Percentiles rank a stretch among this genome's conserved stretches.
phyloP scores from a whole-genome alignment of 352 stramenopile species.

The Phytophthora capsici region DNA sequence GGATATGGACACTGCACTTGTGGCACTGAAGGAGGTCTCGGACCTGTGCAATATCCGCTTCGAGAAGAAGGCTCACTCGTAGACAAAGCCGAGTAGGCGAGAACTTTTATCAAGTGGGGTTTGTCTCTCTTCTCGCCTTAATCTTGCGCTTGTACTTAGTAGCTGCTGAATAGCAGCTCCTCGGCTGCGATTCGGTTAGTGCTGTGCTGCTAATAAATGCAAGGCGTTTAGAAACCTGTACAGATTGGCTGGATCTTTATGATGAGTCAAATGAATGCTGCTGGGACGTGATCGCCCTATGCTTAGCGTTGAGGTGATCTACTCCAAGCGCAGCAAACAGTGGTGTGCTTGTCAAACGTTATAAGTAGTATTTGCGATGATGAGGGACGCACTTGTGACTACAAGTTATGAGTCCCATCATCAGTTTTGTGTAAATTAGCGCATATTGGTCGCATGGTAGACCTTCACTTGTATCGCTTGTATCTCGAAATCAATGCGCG shows the following conservation, averaged over 20 bases:
- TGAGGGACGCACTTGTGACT: not conserved
- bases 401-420: constrained; percentile 2
- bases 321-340: no score
- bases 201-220: constrained; percentile 13
- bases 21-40: constrained; percentile 93
- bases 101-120: no score
- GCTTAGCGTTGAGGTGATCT: no score
- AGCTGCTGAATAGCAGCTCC: not conserved
- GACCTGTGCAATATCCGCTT: constrained; percentile 83
- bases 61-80: constrained; percentile 28
- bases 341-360: no score
- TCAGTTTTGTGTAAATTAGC: not conserved
- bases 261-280: no score
- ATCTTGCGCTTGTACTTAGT: not conserved
- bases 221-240: constrained; percentile 23
- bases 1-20: constrained; percentile 93
- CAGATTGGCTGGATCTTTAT: not conserved
- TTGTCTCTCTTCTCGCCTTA: no score
- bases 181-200: constrained; percentile 2
- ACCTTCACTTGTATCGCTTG: not conserved
- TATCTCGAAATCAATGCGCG: no score
- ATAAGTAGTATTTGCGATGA: not conserved
- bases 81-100: constrained; percentile 2
- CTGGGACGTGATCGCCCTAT: no score
- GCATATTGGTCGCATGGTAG: not conserved